Percentiles rank a stretch among this genome's conserved stretches.
Evolutionary conservation across 139 green algal species (phyloP).

Genomic region (Yamagishiella unicocca): DNA sequence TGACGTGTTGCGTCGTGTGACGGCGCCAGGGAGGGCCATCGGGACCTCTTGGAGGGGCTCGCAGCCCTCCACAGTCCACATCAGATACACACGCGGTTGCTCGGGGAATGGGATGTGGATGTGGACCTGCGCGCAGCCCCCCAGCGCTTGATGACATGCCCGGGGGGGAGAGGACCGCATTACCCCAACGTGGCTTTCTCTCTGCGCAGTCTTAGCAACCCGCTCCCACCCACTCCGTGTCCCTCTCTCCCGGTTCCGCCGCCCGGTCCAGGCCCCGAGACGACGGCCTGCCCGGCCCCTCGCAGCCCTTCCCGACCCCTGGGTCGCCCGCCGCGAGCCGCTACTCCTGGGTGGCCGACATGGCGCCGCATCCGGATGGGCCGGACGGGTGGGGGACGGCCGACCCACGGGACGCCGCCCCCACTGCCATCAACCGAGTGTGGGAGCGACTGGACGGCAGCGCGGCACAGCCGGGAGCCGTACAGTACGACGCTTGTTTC

Average conservation of each 20-base stretch:
- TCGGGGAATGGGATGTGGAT: too few species aligned
- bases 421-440: conserved; percentile 37
- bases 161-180: too few species aligned
- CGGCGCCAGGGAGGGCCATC: too few species aligned
- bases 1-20: too few species aligned
- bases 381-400: conserved; percentile 25
- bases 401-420: not conserved
- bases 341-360: conserved; percentile 23
- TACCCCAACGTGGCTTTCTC: too few species aligned
- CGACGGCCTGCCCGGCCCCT: conserved; percentile 38
- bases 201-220: too few species aligned
- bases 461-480: not conserved
- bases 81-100: too few species aligned
- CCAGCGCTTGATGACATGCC: too few species aligned
- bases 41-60: too few species aligned
- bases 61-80: too few species aligned
- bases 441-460: conserved; percentile 48
- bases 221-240: not conserved
- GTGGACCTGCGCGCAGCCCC: too few species aligned
- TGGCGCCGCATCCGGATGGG: conserved; percentile 29
- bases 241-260: not conserved
- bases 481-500: conserved; percentile 61
- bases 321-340: not conserved
- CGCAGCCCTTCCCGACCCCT: conserved; percentile 15
- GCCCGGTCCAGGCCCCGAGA: not conserved